phyloP scores from a whole-genome alignment of 805 yeast species.

The Hanseniaspora meyeri region DNA sequence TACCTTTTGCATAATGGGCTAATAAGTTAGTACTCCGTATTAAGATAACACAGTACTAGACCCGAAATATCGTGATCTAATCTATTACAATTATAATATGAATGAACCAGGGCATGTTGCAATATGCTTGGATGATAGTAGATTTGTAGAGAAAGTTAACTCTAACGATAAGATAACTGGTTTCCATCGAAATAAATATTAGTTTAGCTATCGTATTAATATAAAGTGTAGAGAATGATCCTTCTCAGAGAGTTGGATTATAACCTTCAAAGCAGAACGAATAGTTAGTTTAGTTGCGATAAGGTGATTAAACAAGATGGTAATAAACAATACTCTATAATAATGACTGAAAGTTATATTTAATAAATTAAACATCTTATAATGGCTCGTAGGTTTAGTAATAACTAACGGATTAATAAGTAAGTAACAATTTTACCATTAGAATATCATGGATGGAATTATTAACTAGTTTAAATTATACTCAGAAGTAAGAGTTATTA shows the following conservation, averaged over 20 bases:
- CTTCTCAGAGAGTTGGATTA: background rate
- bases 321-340: background rate
- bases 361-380: constrained; percentile 1
- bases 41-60: background rate
- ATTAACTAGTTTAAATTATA: background rate
- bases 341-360: background rate
- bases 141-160: constrained; percentile 2
- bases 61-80: background rate
- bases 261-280: background rate
- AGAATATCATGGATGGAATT: background rate
- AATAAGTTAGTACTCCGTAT: background rate
- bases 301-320: background rate
- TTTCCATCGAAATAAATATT: background rate
- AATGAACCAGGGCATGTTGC: constrained; percentile 3
- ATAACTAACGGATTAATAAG: constrained; percentile 1
- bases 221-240: background rate
- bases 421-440: constrained; percentile 3
- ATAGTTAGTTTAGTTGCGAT: background rate
- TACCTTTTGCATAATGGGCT: constrained; percentile 6
- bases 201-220: background rate
- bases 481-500: background rate
- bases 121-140: background rate
- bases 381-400: background rate
- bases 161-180: constrained; percentile 1
- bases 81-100: background rate